Base-by-base conservation (phyloP, 768 basidiomycete genomes). In the Russula virescens region DNA sequence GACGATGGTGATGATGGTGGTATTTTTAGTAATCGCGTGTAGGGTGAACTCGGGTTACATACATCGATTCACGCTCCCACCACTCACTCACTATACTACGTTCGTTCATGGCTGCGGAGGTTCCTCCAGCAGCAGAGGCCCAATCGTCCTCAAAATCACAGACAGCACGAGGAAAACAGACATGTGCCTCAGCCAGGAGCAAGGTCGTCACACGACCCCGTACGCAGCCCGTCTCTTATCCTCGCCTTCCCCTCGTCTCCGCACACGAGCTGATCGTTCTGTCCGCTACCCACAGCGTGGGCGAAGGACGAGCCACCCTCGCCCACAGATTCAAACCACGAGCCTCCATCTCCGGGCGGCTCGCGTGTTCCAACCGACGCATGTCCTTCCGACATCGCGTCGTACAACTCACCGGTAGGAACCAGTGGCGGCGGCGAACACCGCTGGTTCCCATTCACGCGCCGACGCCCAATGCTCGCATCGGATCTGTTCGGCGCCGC, bases 391-490 rank as follows among this genome's bases (percentile, higher is more conserved):
- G 86, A 85, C 70, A 74, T 77, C 61, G 79, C 76, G 31, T 86
- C 85, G 18, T 79, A 79, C 61, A 75, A 79, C 53, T 83, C 84
- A 14, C 79, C 77, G 4, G 63, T 67, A 71, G 65, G 68, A 63
- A 64, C 68, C 68, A 45, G 65, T 8, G 8, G 5, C 31, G 8
- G 5, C 75, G 72, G 47, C 31, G 66, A 68, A 28, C 45, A 67
- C 19, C 82, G 83, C 54, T 91, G 89, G 89, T 89, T 85, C 84
- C 75, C 87, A 0, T 90, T 91, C 72, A 83, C 83, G 28, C 80
- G 83, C 43, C 83, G 84, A 50, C 81, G 84, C 19, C 56, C 64
- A 14, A 43, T 43, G 31, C 34, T 55, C 28, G 21, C 34, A n/a
- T 49, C 61, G 18, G 61, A 58, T 2, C 16, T 40, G 40, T 52